Conservation (phyloP, 2,329 filamentous ascomycete species). For the Ilyonectria destructans region DNA sequence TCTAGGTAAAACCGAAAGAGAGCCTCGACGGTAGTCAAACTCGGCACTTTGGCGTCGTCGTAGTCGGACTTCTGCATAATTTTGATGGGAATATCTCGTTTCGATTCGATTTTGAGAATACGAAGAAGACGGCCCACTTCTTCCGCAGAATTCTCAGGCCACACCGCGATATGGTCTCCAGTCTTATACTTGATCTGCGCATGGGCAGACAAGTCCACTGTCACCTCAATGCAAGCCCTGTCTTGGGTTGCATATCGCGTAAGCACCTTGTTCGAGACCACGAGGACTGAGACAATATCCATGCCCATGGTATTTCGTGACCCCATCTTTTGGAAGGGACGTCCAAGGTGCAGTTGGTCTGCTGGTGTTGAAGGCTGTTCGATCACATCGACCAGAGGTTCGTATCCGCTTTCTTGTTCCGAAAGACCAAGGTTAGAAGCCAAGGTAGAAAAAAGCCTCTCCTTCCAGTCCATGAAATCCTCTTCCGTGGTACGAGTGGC, state of each 20-base stretch:
- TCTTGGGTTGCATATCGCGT: conserved; percentile 16
- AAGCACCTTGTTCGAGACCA: conserved; percentile 3
- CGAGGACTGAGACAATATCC: conserved; percentile 25
- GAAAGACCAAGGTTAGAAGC: conserved; percentile 20
- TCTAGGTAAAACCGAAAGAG: conserved; percentile 27
- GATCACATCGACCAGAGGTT: conserved; percentile 23
- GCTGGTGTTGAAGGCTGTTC: conserved; percentile 7
- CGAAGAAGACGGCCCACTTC: conserved; percentile 18
- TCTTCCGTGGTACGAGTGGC: conserved; percentile 29
- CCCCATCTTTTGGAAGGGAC: conserved; percentile 13
- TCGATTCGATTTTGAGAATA: not conserved
- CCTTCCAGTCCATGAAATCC: conserved; percentile 32
- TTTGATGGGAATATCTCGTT: not conserved
- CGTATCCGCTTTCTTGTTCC: conserved; percentile 19
- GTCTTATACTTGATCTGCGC: conserved; percentile 32
- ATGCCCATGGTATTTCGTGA: not conserved
- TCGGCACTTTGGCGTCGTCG: conserved; percentile 24
- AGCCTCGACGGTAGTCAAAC: conserved; percentile 16
- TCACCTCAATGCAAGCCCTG: conserved; percentile 30
- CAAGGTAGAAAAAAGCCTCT: conserved; percentile 12
- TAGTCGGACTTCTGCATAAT: conserved; percentile 13
- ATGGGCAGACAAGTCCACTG: conserved; percentile 19
- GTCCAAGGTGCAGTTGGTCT: conserved; percentile 8
- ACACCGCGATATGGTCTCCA: conserved; percentile 31
- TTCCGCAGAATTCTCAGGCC: conserved; percentile 21